Percentiles rank a stretch among this genome's conserved stretches.
Evolutionary conservation across 352 stramenopile species (phyloP).

Genomic region (Globisporangium emineosum): DNA sequence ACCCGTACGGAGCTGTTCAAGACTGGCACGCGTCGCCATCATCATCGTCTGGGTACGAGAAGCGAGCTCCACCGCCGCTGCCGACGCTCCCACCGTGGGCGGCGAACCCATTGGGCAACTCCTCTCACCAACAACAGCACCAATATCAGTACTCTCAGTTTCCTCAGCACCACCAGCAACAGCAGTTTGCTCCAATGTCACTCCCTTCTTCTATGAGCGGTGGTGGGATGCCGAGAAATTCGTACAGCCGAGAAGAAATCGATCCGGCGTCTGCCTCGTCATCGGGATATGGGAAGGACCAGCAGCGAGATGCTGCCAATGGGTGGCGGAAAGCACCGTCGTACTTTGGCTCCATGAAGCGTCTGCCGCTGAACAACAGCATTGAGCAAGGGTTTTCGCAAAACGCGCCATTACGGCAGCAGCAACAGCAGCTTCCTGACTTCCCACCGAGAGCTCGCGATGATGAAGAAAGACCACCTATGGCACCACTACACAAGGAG

Average conservation of each 20-base stretch:
- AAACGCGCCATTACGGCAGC: background rate
- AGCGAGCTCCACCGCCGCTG: constrained; percentile 32
- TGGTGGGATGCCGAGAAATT: background rate
- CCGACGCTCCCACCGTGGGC: constrained; percentile 54
- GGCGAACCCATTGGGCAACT: constrained; percentile 1
- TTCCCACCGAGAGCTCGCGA: background rate
- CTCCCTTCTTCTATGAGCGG: background rate
- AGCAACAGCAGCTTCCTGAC: background rate
- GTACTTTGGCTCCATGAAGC: constrained; percentile 54
- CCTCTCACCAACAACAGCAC: constrained; percentile 12
- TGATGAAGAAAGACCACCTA: background rate
- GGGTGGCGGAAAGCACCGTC: constrained; percentile 43
- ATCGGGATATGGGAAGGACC: background rate
- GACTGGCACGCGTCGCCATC: constrained; percentile 9
- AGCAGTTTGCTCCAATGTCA: background rate
- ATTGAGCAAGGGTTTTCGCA: background rate
- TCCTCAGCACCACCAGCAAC: background rate
- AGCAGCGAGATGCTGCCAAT: background rate
- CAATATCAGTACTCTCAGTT: background rate
- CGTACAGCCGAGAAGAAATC: constrained; percentile 19
- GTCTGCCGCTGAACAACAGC: constrained; percentile 20
- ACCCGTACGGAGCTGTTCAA: constrained; percentile 9
- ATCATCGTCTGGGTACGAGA: constrained; percentile 20
- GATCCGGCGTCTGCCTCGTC: background rate
- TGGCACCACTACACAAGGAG: constrained; percentile 13